Conservation (phyloP, 2,329 filamentous ascomycete species). For the Aspergillus unguis region DNA sequence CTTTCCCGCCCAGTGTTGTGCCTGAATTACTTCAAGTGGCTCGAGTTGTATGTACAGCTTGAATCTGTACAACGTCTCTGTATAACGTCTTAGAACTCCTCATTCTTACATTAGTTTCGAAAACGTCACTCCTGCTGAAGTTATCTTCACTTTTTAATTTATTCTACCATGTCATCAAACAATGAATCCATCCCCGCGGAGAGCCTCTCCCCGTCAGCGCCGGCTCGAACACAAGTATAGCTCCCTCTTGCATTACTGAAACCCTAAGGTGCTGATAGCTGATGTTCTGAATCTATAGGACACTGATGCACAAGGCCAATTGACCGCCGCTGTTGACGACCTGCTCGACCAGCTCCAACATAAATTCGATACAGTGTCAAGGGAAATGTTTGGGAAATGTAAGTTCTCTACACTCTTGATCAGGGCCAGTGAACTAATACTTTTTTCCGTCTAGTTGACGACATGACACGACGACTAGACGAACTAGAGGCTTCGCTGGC, state of each 20-base stretch:
- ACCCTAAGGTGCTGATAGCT: not conserved
- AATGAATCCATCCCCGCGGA: conserved; percentile 1
- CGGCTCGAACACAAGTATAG: not conserved
- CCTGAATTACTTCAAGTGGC: too few relatives aligned
- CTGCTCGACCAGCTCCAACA: conserved; percentile 77
- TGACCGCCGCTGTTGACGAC: conserved; percentile 79
- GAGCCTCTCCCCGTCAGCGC: not conserved
- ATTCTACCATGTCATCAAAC: conserved; percentile 1
- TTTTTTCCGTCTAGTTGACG: conserved; percentile 65
- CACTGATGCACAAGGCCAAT: conserved; percentile 46
- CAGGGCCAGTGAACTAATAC: too few relatives aligned
- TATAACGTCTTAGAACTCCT: not conserved
- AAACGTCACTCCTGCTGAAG: not conserved
- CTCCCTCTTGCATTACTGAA: not conserved
- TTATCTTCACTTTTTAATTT: not conserved
- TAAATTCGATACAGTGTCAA: conserved; percentile 81
- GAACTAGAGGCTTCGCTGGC: conserved; percentile 72
- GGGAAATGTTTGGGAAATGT: conserved; percentile 88
- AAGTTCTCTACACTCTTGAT: conserved; percentile 32
- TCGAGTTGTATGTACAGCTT: too few relatives aligned
- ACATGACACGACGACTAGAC: conserved; percentile 84
- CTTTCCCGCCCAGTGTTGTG: too few relatives aligned
- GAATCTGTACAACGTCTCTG: not conserved
- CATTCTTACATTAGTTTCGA: not conserved
- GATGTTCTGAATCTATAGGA: conserved; percentile 12